These are phyloP conservation scores for Domatiomyces catenatus DNA, from an alignment of 2,329 filamentous ascomycete genomes.

Conservation along the genomic window DNA sequence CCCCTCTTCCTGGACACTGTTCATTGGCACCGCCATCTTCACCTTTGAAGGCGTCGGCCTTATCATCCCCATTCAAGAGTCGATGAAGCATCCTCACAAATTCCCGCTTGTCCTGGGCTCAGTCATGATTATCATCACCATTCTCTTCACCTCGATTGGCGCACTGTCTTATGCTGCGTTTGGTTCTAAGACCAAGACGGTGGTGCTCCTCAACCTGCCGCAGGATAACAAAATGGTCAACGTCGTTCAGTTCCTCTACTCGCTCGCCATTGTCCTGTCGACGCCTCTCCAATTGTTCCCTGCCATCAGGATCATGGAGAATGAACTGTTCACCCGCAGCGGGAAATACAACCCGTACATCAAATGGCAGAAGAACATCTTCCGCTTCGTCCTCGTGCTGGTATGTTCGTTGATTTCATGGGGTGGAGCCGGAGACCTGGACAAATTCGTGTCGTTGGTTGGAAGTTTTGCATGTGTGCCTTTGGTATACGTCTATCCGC, in stretches of 20 bases:
- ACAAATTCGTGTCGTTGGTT: constrained; percentile 93
- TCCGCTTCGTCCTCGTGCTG: constrained; percentile 83
- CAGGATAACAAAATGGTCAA: constrained; percentile 95
- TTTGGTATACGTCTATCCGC: constrained; percentile 95
- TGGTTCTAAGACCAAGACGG: constrained; percentile 86
- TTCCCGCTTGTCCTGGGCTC: constrained; percentile 76
- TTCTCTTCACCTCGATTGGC: constrained; percentile 80
- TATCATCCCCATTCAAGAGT: constrained; percentile 95
- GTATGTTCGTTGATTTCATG: constrained; percentile 78
- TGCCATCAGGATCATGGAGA: constrained; percentile 90
- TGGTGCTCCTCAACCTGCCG: constrained; percentile 88
- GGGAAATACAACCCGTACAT: constrained; percentile 97
- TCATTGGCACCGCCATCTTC: constrained; percentile 97
- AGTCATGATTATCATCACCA: constrained; percentile 90
- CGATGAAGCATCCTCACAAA: constrained; percentile 80
- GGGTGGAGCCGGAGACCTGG: constrained; percentile 79
- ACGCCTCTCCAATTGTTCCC: constrained; percentile 96
- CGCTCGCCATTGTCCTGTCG: constrained; percentile 87
- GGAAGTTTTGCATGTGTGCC: constrained; percentile 97
- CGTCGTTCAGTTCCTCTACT: constrained; percentile 89
- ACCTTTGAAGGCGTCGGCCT: constrained; percentile 96
- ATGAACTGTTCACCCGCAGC: constrained; percentile 80
- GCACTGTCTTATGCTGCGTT: constrained; percentile 92
- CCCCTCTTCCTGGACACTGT: constrained; percentile 79
- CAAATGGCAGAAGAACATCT: constrained; percentile 99